Evolutionary conservation across 306 rosid genomes (phyloP).

Genomic region (Quercus wislizeni): DNA sequence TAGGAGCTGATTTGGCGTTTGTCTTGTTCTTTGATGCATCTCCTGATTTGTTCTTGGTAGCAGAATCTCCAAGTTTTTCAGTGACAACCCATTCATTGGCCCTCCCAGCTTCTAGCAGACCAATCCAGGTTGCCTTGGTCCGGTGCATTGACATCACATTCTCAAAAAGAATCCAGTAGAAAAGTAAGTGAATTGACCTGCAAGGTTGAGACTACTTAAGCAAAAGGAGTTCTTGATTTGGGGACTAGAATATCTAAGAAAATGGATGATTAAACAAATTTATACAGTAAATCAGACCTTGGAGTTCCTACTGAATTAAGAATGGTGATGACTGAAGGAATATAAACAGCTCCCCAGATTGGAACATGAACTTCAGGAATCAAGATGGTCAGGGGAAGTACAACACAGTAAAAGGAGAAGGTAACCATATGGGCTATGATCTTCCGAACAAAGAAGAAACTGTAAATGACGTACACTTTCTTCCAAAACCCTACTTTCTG

Average conservation of each 20-base stretch:
- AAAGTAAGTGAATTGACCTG: constrained; percentile 93
- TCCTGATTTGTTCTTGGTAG: constrained; percentile 61
- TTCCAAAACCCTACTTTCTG: constrained; percentile 94
- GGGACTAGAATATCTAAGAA: neutral
- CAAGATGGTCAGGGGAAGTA: constrained; percentile 90
- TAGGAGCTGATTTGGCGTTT: constrained; percentile 41
- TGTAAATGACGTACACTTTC: constrained; percentile 92
- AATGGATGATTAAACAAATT: neutral
- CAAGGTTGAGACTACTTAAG: constrained; percentile 14
- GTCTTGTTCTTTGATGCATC: constrained; percentile 74
- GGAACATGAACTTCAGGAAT: constrained; percentile 97
- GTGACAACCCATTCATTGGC: constrained; percentile 99
- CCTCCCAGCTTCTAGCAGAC: constrained; percentile 79
- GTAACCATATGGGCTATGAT: constrained; percentile 96
- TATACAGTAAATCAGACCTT: constrained; percentile 45
- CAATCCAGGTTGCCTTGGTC: constrained; percentile 90
- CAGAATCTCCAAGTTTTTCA: constrained; percentile 89
- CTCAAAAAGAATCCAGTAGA: constrained; percentile 98
- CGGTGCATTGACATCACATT: constrained; percentile 98
- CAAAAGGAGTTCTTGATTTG: neutral
- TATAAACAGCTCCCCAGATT: constrained; percentile 98
- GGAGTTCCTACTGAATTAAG: constrained; percentile 99
- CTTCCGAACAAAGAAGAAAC: constrained; percentile 96
- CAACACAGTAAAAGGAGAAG: constrained; percentile 89
- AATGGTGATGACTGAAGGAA: constrained; percentile 93